Conservation (phyloP, 805 yeast species). For the Myxozyma monticola region DNA sequence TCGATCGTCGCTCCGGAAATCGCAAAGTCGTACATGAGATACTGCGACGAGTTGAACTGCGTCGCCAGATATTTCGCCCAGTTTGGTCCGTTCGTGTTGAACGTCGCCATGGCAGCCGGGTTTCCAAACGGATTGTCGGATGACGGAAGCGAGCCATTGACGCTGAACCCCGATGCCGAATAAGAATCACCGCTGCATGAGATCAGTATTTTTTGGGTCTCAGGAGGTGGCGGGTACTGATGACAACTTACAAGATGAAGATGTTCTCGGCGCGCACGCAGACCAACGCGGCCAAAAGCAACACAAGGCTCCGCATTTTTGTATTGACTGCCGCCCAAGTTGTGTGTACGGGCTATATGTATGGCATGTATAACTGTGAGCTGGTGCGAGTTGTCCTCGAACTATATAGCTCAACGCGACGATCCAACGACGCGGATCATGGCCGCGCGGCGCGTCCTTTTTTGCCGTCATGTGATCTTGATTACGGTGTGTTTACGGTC, state of each 20-base stretch:
- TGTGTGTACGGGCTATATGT: no score
- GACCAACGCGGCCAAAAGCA: no score
- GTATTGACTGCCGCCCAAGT: no score
- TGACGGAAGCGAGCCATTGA: conserved; percentile 1
- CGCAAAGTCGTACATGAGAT: conserved; percentile 17
- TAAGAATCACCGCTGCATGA: conserved; percentile 26
- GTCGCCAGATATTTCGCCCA: conserved; percentile 22
- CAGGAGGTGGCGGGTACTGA: background rate
- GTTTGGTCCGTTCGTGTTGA: conserved; percentile 17
- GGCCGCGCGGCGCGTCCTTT: no score
- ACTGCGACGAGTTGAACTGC: conserved; percentile 6
- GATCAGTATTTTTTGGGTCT: background rate
- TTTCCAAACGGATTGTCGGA: conserved; percentile 19
- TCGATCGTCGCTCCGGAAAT: conserved; percentile 23
- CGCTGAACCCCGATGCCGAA: conserved; percentile 16
- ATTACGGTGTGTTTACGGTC: no score
- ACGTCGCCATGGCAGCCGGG: conserved; percentile 6
- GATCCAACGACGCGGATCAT: no score
- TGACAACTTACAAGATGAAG: conserved; percentile 1
- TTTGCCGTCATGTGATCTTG: no score
- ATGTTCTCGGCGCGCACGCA: no score
- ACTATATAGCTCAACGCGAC: no score
- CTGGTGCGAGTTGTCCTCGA: no score
- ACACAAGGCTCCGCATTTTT: no score
- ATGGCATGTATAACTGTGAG: no score